Base-by-base conservation (phyloP, 495 filamentous ascomycete species). In the Annulohypoxylon moriforme region DNA sequence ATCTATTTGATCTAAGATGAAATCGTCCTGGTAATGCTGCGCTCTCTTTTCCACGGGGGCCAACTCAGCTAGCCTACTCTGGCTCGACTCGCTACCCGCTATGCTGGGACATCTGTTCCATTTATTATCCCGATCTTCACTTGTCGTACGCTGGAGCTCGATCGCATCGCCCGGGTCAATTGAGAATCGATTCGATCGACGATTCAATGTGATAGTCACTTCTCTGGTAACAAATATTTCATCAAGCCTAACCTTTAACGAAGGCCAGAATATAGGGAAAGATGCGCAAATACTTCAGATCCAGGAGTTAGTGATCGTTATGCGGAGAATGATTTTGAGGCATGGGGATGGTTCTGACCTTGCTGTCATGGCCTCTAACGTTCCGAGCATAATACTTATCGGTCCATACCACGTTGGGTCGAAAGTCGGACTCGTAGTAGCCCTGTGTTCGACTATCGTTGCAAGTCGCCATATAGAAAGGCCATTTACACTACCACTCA, bases 221-320 rank as follows among this genome's bases (percentile, higher is more conserved):
- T 81, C 79, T n/a, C 74, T 69, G 4, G 79, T 83, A 10, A 78
- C 69, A 50, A 81, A 77, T 50, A 81, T 81, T 36, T 72, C 60
- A 34, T 73, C 73, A 4, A 77, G 55, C 1, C 71, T 53, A 29
- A 70, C 42, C 22, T 70, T 58, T 36, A 74, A 4, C 33, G 71
- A 57, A 5, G 78, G 74, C 79, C 79, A 81, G 46, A 81, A 79
- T 3, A 80, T 70, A 2, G 79, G 79, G 4, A 81, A 62, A 44
- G 76, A 78, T 22, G 75, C 76, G 66, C 78, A 80, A n/a, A 80
- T 76, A 31, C 72, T 74, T 38, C 10, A 38, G 34, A 38, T 13
- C 13, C 10, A 6, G 13, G 16, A 42, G 38, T 42, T 16, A 42
- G 16, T 16, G 10, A 16, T 4, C 16, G 8, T 16, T 16, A n/a